Percentiles rank a stretch among this genome's conserved stretches.
Conservation (phyloP, 2,329 filamentous ascomycete genomes). For the Hypomyces perniciosus region DNA sequence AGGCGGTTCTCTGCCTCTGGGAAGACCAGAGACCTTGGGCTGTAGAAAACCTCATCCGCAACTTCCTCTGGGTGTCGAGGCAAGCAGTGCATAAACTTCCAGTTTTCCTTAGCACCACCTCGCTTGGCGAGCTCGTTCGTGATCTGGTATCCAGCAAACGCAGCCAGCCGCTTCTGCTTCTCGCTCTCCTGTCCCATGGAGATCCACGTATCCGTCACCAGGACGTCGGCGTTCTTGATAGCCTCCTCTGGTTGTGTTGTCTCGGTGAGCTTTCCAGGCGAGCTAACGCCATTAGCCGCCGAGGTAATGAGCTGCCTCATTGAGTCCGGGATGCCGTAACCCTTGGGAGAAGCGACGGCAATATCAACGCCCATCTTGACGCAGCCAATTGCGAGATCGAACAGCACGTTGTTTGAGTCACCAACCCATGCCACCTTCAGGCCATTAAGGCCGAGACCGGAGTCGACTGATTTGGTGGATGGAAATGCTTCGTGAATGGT, state of each 20-base stretch:
- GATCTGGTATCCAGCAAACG: conserved; percentile 87
- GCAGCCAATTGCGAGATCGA: conserved; percentile 83
- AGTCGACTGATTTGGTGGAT: conserved; percentile 31
- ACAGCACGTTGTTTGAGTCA: conserved; percentile 95
- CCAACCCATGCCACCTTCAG: conserved; percentile 94
- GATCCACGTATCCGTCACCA: conserved; percentile 97
- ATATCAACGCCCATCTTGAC: conserved; percentile 83
- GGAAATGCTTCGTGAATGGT: conserved; percentile 79
- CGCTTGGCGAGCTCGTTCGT: conserved; percentile 76
- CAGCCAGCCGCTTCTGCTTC: conserved; percentile 66
- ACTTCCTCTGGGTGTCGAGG: conserved; percentile 92
- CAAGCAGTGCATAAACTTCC: conserved; percentile 99
- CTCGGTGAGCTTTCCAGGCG: conserved; percentile 63
- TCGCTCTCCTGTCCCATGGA: conserved; percentile 97
- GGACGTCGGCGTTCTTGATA: conserved; percentile 76
- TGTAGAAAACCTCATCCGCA: conserved; percentile 89
- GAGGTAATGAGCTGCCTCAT: conserved; percentile 70
- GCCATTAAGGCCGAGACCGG: conserved; percentile 63
- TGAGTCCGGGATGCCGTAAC: conserved; percentile 70
- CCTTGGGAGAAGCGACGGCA: conserved; percentile 76
- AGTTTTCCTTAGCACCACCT: conserved; percentile 78
- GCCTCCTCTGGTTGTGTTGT: conserved; percentile 78
- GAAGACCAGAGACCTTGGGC: conserved; percentile 79
- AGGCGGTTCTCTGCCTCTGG: conserved; percentile 90
- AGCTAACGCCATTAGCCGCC: conserved; percentile 50